phyloP scores from a whole-genome alignment of 169 alveolate species.

The Miamiensis avidus region DNA sequence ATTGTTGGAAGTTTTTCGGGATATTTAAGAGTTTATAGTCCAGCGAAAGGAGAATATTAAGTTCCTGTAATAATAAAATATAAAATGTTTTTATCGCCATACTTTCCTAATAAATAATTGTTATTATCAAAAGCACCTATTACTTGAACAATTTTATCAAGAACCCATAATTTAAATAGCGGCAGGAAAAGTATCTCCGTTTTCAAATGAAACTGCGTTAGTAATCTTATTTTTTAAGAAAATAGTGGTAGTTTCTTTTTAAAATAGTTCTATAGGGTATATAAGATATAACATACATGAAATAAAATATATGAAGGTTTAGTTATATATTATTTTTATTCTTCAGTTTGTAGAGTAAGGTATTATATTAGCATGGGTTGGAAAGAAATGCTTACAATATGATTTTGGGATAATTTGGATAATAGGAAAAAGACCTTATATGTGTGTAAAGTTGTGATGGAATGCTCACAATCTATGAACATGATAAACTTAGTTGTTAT shows the following conservation, averaged over 20 bases:
- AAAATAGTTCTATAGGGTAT: neutral
- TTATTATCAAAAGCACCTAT: neutral
- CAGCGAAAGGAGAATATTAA: slow-evolving; percentile 1
- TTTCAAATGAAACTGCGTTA: neutral
- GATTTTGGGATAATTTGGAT: slow-evolving; percentile 7
- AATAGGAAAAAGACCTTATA: slow-evolving; percentile 1
- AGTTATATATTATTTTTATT: neutral
- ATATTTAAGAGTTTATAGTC: neutral
- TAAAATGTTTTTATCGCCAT: neutral
- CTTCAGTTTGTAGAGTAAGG: neutral
- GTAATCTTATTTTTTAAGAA: slow-evolving; percentile 16
- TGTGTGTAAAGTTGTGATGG: slow-evolving; percentile 28
- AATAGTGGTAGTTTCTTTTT: neutral
- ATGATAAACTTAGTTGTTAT: neutral
- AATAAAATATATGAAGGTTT: neutral
- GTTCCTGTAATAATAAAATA: neutral
- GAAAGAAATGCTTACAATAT: slow-evolving; percentile 20
- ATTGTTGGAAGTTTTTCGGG: slow-evolving; percentile 12
- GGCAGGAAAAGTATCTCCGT: neutral
- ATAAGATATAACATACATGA: neutral
- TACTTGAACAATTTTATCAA: slow-evolving; percentile 1
- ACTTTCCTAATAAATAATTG: too few relatives aligned
- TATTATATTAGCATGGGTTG: neutral
- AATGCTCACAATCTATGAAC: slow-evolving; percentile 1
- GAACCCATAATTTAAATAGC: slow-evolving; percentile 15